Evolutionary conservation across 78 protist species (phyloP).

Genomic region (Planoprotostelium fungivorum): DNA sequence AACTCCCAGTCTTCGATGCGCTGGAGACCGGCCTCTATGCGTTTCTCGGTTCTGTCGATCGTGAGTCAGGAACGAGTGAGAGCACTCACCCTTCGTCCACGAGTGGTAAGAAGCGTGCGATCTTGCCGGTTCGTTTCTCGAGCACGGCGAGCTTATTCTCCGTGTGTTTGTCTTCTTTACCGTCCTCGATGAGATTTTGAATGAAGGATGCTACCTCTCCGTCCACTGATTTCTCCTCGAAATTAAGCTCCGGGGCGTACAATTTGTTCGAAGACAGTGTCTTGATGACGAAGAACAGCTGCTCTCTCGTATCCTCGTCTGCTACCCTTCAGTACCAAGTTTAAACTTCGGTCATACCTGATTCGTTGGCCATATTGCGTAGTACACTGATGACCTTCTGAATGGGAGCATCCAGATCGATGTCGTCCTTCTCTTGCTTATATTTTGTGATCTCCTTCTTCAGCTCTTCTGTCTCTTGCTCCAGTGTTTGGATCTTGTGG

Average conservation of each 20-base stretch:
- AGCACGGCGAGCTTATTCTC: background rate
- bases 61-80: background rate
- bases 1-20: conserved; percentile 26
- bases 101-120: background rate
- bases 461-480: conserved; percentile 22
- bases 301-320: conserved; percentile 5
- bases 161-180: background rate
- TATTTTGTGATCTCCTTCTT: conserved; percentile 11
- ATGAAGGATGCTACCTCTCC: conserved; percentile 19
- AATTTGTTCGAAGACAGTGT: conserved; percentile 25
- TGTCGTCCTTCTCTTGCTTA: background rate
- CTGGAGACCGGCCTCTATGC: conserved; percentile 6
- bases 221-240: conserved; percentile 7
- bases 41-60: background rate
- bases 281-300: conserved; percentile 12
- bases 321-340: background rate
- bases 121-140: background rate
- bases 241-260: conserved; percentile 15
- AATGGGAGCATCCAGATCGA: conserved; percentile 31
- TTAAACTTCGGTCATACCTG: background rate
- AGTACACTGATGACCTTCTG: conserved; percentile 22
- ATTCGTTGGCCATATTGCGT: conserved; percentile 3
- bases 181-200: conserved; percentile 17
- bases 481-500: conserved; percentile 12
- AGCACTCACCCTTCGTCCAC: background rate